Conservation (phyloP, 2,329 filamentous ascomycete genomes). For the Bipolaris gigantea region DNA sequence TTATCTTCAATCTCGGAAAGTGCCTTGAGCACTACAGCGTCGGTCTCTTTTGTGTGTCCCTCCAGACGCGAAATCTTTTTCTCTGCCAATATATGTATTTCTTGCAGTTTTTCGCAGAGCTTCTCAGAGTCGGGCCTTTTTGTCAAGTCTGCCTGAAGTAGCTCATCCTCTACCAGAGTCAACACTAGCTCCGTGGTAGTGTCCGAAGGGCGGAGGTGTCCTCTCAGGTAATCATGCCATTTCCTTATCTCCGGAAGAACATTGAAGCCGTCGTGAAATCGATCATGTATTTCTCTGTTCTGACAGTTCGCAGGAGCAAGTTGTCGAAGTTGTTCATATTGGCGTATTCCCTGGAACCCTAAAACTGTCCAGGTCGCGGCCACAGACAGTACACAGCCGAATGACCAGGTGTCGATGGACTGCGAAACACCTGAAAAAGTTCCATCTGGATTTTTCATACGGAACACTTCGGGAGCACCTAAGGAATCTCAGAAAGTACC, state of each 20-base stretch:
- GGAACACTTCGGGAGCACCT: constrained; percentile 17
- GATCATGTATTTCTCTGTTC: not conserved
- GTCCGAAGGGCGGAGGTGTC: not conserved
- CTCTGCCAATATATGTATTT: not conserved
- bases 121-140: not conserved
- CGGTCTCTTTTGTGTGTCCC: not conserved
- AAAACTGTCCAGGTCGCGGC: constrained; percentile 46
- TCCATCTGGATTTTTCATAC: constrained; percentile 12
- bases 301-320: not conserved
- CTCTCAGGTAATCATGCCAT: not conserved
- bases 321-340: constrained; percentile 24
- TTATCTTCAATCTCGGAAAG: constrained; percentile 8
- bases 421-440: constrained; percentile 18
- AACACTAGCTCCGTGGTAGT: not conserved
- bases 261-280: not conserved
- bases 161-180: not conserved
- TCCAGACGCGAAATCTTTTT: not conserved
- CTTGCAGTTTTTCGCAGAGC: not conserved
- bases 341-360: constrained; percentile 36
- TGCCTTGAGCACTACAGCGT: constrained; percentile 3
- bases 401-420: constrained; percentile 47
- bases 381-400: constrained; percentile 44
- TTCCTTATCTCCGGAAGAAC: not conserved
- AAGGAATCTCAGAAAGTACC: not conserved
- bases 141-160: not conserved